These are phyloP conservation scores for Teratosphaeria pseudoeucalypti DNA, from an alignment of 2,329 filamentous ascomycete species.

Conservation along the genomic window DNA sequence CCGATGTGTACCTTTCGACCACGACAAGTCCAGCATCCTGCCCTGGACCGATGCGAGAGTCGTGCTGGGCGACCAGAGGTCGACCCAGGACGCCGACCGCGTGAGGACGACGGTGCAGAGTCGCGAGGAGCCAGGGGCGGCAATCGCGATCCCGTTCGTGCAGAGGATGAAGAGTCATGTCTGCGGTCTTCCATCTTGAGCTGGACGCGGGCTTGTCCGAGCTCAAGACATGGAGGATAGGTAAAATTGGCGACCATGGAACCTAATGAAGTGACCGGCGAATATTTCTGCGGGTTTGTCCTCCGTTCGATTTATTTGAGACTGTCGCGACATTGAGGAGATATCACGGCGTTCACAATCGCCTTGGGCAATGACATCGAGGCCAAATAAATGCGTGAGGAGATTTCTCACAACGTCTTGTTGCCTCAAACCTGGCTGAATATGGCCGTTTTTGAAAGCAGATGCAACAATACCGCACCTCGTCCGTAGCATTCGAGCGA, in stretches of 20 bases:
- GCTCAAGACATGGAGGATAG: conserved; percentile 1
- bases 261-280: conserved; percentile 1
- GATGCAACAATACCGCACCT: neutral
- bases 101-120: conserved; percentile 14
- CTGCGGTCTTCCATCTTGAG: conserved; percentile 4
- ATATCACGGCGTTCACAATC: neutral
- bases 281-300: conserved; percentile 3
- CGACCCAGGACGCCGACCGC: conserved; percentile 7
- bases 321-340: neutral
- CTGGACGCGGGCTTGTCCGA: neutral
- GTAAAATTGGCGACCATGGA: conserved; percentile 1
- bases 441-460: neutral
- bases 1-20: conserved; percentile 21
- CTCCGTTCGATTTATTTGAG: neutral
- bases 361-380: neutral
- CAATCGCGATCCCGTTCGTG: conserved; percentile 20
- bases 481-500: neutral
- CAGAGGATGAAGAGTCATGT: conserved; percentile 1
- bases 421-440: neutral
- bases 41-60: conserved; percentile 43
- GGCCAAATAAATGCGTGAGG: neutral
- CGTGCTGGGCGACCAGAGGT: conserved; percentile 25
- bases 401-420: neutral
- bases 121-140: conserved; percentile 22
- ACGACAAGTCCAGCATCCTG: conserved; percentile 40